These are phyloP conservation scores for Fusarium sp. DNA, from an alignment of 2,329 filamentous ascomycete genomes.

Conservation along the genomic window DNA sequence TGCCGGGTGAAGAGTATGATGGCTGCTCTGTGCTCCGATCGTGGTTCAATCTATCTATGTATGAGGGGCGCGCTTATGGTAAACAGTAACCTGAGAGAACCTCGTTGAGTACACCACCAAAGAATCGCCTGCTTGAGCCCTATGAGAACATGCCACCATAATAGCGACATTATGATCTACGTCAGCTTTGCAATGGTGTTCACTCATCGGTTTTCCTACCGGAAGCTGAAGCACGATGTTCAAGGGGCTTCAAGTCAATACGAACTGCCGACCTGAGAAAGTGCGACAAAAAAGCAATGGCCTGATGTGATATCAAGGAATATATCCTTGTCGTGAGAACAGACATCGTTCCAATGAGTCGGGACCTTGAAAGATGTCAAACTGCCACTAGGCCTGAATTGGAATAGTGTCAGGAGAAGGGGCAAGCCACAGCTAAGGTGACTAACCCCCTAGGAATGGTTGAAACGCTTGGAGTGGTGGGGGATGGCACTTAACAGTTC, in stretches of 20 bases:
- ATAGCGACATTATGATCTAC: background rate
- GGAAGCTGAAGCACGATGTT: background rate
- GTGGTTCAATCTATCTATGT: background rate
- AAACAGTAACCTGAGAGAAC: background rate
- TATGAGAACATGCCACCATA: background rate
- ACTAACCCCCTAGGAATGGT: background rate
- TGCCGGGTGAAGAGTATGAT: background rate
- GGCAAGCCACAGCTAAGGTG: fast-evolving
- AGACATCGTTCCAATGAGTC: background rate
- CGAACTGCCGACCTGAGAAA: background rate
- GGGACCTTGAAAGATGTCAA: background rate
- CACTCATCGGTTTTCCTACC: background rate
- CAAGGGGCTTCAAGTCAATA: background rate
- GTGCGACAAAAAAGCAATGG: background rate
- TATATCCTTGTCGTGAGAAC: background rate
- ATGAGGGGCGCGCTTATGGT: background rate
- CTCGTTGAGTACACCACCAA: too few relatives aligned
- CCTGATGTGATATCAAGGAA: background rate
- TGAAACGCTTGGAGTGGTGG: background rate
- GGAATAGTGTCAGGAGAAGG: background rate
- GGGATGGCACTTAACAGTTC: background rate
- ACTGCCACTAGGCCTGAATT: background rate
- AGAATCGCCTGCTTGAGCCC: background rate
- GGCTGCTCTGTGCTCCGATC: background rate
- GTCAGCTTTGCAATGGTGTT: background rate